Base-by-base conservation (phyloP, 2,329 filamentous ascomycete species). In the Nothophaeocryptopus gaeumannii region DNA sequence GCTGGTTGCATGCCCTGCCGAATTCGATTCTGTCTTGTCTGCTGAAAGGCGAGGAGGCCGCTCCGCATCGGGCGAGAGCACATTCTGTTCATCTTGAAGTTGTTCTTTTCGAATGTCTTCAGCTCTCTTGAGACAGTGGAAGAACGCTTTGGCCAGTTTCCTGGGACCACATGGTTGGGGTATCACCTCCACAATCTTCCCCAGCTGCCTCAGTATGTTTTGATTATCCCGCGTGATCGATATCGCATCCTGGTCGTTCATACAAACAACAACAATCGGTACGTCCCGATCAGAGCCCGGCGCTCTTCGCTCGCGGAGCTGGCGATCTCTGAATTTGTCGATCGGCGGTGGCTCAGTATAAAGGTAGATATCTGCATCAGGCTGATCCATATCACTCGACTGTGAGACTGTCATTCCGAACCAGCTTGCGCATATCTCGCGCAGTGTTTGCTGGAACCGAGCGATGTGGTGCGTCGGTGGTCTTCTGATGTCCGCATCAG, bases 151-250 rank as follows among this genome's bases (percentile, higher is more conserved):
- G 5, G 67, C 67, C 15, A 74, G 63, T 54, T 72, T 73, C 44
- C 66, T 63, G 5, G 71, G 70, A 5, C 71, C 71, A 39, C 69
- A 69, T 7, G 61, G 61, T 38, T 72, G 66, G 5, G 64, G 63
- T 2, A 72, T 56, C 29, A 69, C 65, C 39, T 72, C 69, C 5
- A 67, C 56, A 8, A 62, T 53, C 10, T 46, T 50, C 5, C 60
- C 57, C 5, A 61, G 49, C 13, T 58, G 47, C 12, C 30, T 36
- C 13, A 63, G 39, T 1, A 42, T 48, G 14, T 35, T 53, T 26
- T 56, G 51, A 8, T 59, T 54, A 26, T 58, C 46, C 12, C 53
- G 42, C 14, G 48, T 60, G 37, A 58, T 65, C 13, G 42, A 38
- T 5, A 63, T 56, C 2, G 63, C 63, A 15, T 64, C 58, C 32